These are phyloP conservation scores for Mycena metata DNA, from an alignment of 768 basidiomycete genomes.

Conservation along the genomic window DNA sequence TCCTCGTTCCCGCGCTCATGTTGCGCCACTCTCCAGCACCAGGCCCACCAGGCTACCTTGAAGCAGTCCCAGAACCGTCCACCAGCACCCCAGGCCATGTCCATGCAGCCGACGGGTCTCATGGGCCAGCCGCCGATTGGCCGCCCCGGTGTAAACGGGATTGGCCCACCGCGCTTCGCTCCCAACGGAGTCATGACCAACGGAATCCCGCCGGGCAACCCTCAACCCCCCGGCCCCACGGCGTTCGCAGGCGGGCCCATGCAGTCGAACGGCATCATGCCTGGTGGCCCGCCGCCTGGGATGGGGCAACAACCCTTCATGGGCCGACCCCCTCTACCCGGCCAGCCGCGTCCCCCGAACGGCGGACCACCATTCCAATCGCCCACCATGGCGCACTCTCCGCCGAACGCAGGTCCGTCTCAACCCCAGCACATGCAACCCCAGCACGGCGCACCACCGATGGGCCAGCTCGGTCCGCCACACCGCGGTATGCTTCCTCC, in stretches of 20 bases:
- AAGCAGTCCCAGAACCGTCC: slow-evolving; percentile 41
- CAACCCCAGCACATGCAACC: slow-evolving; percentile 41
- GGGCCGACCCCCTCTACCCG: slow-evolving; percentile 44
- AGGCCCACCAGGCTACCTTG: slow-evolving; percentile 46
- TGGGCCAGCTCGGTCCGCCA: slow-evolving; percentile 66
- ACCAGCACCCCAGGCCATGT: slow-evolving; percentile 34
- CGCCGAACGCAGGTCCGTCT: slow-evolving; percentile 56
- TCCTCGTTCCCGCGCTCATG: slow-evolving; percentile 36
- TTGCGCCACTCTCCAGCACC: slow-evolving; percentile 47
- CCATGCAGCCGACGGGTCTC: slow-evolving; percentile 41
- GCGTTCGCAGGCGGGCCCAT: slow-evolving; percentile 49
- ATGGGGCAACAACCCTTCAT: slow-evolving; percentile 47
- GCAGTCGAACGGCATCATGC: slow-evolving; percentile 44
- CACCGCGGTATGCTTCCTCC: slow-evolving; percentile 67
- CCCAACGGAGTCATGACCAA: slow-evolving; percentile 47
- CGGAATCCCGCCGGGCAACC: slow-evolving; percentile 44
- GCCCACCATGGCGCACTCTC: slow-evolving; percentile 74
- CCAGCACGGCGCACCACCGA: slow-evolving; percentile 51
- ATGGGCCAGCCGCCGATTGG: slow-evolving; percentile 44
- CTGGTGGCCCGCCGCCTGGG: slow-evolving; percentile 39
- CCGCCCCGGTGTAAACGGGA: slow-evolving; percentile 42
- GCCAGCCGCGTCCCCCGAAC: slow-evolving; percentile 61
- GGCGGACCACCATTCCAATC: slow-evolving; percentile 69
- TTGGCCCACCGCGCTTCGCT: slow-evolving; percentile 39
- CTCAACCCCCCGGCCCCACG: slow-evolving; percentile 43